phyloP scores from a whole-genome alignment of 2,329 filamentous ascomycete genomes.

The Fusarium dimerum region DNA sequence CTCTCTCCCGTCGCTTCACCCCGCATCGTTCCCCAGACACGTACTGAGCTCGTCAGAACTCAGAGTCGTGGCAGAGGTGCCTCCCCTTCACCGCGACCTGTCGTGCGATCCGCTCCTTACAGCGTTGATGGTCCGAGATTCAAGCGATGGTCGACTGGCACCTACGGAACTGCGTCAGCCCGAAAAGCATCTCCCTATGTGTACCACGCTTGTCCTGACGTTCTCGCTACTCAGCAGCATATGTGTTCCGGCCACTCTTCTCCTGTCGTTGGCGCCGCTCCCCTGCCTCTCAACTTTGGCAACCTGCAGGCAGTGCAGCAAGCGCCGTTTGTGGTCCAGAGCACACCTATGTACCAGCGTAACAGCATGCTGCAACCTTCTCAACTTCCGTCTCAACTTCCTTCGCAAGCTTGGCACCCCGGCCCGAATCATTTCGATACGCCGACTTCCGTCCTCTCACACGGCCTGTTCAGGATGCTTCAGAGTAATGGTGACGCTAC shows the following conservation, averaged over 20 bases:
- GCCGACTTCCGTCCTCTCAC: slow-evolving; percentile 65
- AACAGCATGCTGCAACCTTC: slow-evolving; percentile 59
- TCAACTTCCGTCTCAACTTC: slow-evolving; percentile 53
- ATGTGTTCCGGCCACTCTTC: slow-evolving; percentile 46
- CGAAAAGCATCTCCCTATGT: slow-evolving; percentile 62
- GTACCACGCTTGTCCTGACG: slow-evolving; percentile 62
- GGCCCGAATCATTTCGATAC: slow-evolving; percentile 58
- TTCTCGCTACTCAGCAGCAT: slow-evolving; percentile 57
- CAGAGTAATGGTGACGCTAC: slow-evolving; percentile 74
- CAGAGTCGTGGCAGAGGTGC: slow-evolving; percentile 67
- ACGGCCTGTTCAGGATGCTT: slow-evolving; percentile 71
- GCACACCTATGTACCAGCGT: slow-evolving; percentile 51
- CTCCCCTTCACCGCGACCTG: slow-evolving; percentile 70
- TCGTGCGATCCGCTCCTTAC: slow-evolving; percentile 70
- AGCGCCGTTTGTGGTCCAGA: slow-evolving; percentile 56
- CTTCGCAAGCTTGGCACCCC: slow-evolving; percentile 49
- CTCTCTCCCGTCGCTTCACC: slow-evolving; percentile 74
- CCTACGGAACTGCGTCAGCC: slow-evolving; percentile 60
- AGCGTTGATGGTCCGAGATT: slow-evolving; percentile 65
- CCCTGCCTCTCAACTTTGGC: slow-evolving; percentile 54
- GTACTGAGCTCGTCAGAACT: slow-evolving; percentile 61
- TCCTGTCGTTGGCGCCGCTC: slow-evolving; percentile 46
- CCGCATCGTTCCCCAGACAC: slow-evolving; percentile 61
- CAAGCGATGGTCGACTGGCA: slow-evolving; percentile 79
- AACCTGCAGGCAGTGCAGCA: slow-evolving; percentile 58